These are phyloP conservation scores for Ampelocalamus luodianensis DNA, from an alignment of 176 grass and related monocot species.

Conservation along the genomic window DNA sequence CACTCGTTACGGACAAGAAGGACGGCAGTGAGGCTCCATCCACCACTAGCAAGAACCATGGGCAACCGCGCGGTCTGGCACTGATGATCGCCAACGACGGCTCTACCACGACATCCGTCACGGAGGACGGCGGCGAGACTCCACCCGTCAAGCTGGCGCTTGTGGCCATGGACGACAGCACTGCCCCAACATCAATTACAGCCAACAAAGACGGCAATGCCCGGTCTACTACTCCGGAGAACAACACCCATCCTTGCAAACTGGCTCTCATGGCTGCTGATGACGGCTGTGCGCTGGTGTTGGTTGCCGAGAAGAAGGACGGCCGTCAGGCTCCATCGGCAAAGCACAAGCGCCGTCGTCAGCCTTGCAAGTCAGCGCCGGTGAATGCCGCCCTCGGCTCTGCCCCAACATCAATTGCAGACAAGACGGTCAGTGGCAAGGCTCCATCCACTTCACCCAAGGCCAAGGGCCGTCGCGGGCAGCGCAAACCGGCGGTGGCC, in stretches of 20 bases:
- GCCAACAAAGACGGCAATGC: neutral
- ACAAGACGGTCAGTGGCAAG: neutral
- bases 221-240: neutral
- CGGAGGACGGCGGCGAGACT: neutral
- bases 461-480: neutral
- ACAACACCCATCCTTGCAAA: neutral
- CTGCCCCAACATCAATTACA: neutral
- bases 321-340: neutral
- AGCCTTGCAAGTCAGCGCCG: neutral
- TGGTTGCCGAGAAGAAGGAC: neutral
- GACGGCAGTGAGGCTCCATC: neutral
- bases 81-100: neutral
- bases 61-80: neutral
- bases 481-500: neutral
- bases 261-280: neutral
- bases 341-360: neutral
- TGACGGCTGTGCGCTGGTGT: neutral
- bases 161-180: neutral
- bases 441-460: conserved; percentile 10
- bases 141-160: neutral
- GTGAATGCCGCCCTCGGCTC: neutral
- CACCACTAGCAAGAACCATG: conserved; percentile 1
- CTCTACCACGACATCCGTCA: neutral
- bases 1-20: neutral
- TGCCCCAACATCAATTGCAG: conserved; percentile 12